Conservation (phyloP, 345 rosid genomes). For the Eutrema japonicum region DNA sequence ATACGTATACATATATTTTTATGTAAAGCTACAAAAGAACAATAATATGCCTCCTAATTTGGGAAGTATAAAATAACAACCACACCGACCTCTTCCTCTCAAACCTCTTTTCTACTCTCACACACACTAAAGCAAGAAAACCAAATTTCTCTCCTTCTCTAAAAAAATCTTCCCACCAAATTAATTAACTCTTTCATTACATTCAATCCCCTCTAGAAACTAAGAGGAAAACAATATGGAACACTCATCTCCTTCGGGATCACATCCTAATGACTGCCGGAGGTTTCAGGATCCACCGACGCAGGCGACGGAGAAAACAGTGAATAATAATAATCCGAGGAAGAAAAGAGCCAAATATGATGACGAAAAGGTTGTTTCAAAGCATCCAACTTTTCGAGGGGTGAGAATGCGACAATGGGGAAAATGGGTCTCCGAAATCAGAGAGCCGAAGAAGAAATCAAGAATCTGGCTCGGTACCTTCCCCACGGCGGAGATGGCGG, state of each 20-base stretch:
- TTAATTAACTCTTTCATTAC: not conserved
- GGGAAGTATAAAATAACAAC: conserved; percentile 41
- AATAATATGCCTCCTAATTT: conserved; percentile 7
- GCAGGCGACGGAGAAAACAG: conserved; percentile 20
- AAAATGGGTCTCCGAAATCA: conserved; percentile 97
- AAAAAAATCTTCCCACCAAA: conserved; percentile 16
- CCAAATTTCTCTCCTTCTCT: conserved; percentile 8
- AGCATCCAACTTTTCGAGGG: conserved; percentile 75
- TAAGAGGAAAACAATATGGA: conserved; percentile 3
- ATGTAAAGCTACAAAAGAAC: conserved; percentile 37
- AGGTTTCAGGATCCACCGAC: conserved; percentile 14
- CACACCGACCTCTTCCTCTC: conserved; percentile 41
- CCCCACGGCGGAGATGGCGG: conserved; percentile 92
- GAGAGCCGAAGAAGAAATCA: conserved; percentile 88
- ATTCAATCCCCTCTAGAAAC: not conserved
- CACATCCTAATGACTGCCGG: conserved; percentile 24
- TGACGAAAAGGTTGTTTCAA: conserved; percentile 39
- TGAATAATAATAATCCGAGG: not conserved
- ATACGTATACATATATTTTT: conserved; percentile 14
- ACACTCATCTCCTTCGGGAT: conserved; percentile 11
- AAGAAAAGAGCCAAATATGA: conserved; percentile 37
- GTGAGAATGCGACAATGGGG: conserved; percentile 98
- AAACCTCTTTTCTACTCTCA: conserved; percentile 5
- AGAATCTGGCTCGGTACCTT: conserved; percentile 98
- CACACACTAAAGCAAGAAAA: not conserved